Evolutionary conservation across 108 stramenopile genomes (phyloP).

Genomic region (Licmophora abbreviata): DNA sequence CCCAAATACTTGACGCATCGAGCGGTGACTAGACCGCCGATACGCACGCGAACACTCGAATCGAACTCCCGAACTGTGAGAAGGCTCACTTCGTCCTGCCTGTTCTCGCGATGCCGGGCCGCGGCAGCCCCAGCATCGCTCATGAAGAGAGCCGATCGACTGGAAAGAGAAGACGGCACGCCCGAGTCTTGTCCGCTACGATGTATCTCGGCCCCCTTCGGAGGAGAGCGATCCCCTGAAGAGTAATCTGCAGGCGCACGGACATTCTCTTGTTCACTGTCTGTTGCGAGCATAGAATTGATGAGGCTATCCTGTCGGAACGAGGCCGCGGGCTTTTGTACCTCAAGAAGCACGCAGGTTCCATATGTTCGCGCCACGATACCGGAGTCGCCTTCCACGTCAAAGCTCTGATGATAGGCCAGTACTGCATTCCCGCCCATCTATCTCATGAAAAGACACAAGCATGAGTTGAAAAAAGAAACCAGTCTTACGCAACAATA

Average conservation of each 20-base stretch:
- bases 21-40: conserved; percentile 92
- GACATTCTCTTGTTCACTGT: conserved; percentile 21
- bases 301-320: background rate
- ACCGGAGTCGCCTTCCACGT: conserved; percentile 96
- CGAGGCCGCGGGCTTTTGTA: conserved; percentile 10
- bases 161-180: background rate
- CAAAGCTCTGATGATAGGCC: conserved; percentile 86
- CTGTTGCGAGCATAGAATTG: conserved; percentile 1
- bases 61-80: conserved; percentile 83
- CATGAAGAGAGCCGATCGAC: conserved; percentile 3
- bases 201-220: background rate
- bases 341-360: conserved; percentile 82
- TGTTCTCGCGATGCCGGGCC: conserved; percentile 28
- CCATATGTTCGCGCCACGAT: conserved; percentile 93
- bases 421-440: conserved; percentile 91
- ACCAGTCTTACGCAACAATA: background rate
- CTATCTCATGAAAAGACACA: too few species aligned
- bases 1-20: conserved; percentile 93
- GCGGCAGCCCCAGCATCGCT: conserved; percentile 23
- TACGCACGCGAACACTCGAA: conserved; percentile 74
- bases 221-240: background rate
- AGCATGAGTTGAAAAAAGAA: conserved; percentile 1
- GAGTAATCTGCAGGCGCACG: background rate
- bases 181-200: background rate
- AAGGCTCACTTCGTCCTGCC: conserved; percentile 76